Base-by-base conservation (phyloP, 2,329 filamentous ascomycete genomes). In the Aureobasidium sp. region DNA sequence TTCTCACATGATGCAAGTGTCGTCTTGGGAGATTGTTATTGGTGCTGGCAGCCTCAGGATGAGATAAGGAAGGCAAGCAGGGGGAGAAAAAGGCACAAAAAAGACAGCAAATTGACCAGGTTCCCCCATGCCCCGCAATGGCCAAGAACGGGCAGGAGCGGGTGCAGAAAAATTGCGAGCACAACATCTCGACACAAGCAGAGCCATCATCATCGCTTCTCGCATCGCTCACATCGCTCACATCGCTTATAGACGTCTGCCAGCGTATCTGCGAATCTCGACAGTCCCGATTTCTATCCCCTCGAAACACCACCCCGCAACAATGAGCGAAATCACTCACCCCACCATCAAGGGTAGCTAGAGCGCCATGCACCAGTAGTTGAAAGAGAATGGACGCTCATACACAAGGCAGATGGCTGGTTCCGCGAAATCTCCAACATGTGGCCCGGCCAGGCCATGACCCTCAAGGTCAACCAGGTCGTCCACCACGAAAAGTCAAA, bases 381-480 rank as follows among this genome's bases (percentile, higher is more conserved):
- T 35, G 44, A 51, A 55, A 47, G 30, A 49, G 59, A 58, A 35
- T 35, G 21, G 44, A 37, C 21, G 61, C 57, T 56, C 56, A 56
- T 53, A 52, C 29, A 53, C 24, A 30, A 39, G 29, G 40, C 56
- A 95, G 93, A 97, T 95, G 93, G 91, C 77, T 98, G 93, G 93
- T 98, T 98, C 86, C 88, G 90, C 73, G 93, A 98, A 78, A 90
- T 95, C 76, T 95, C 88, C 64, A 79, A 93, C 69, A 97, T 98
- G 91, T 98, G 93, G 93, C 91, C 93, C 59, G 89, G 93, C 71
- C 93, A 97, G 79, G 93, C 93, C 71, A 97, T 97, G 91, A 96
- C 88, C 63, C 85, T 95, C 70, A 90, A 88, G 75, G 93, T 98
- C 74, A 91, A 98, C 73, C 88, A 96, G 79, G 85, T 98, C 68